Base-by-base conservation (phyloP, 768 basidiomycete species). In the Inosperma sp. region DNA sequence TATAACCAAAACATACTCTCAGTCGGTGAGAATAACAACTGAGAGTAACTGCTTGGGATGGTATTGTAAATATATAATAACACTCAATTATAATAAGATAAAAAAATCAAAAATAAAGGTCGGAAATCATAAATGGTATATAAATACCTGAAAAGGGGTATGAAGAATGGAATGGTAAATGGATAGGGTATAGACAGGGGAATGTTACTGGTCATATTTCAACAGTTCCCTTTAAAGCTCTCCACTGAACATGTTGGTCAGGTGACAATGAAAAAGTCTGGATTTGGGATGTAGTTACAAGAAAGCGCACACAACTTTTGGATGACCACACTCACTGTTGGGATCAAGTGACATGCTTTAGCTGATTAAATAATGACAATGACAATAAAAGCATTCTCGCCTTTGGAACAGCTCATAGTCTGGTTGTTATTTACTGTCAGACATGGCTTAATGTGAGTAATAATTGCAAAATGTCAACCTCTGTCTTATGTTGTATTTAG, bases 341-440 rank as follows among this genome's bases (percentile, higher is more conserved):
- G 48, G 48, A 37, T 10, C 48, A 49, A 37, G 30, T 49, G 19
- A 49, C 48, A 7, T 49, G 48, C 37, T 3, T 49, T 0, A 30
- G 19, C 36, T 49, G 48, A 37, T 9, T 49, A 29, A 37, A 19
- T 10, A 31, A 25, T 37, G 37, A 10, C 5, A 17, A 26, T 3
- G 23, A 27, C 9, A n/a, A 40, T 19, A 5, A 37, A 10, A 27
- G 40, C 4, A 22, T 21, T 16, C 36, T 31, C 10, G 48, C 48
- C 13, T 49, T 49, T 9, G 27, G 36, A 17, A 49, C 27, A 3
- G 37, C 36, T n/a, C 36, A 14, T 29, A 37, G 48, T 2, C 39
- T 30, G 22, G 36, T 49, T 31, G 36, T 49, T n/a, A 19, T 49
- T 5, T 49, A 49, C 27, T n/a, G 30, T 30, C 36, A 41, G 30